These are phyloP conservation scores for Eremochloa ophiuroides DNA, from an alignment of 176 grass and related monocot species.

Conservation along the genomic window DNA sequence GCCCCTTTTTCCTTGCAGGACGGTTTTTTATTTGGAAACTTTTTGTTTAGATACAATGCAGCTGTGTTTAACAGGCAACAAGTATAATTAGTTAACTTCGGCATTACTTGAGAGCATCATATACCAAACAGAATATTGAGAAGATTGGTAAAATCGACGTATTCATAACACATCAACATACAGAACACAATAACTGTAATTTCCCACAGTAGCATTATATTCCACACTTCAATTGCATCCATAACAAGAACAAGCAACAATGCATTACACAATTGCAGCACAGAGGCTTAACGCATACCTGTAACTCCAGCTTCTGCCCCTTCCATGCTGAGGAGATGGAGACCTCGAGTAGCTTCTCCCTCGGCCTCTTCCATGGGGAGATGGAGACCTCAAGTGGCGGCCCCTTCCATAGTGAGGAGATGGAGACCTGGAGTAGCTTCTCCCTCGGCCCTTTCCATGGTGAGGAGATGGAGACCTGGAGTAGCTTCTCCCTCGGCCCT, in stretches of 20 bases:
- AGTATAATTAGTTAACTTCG: neutral
- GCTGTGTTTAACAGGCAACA: neutral
- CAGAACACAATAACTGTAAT: neutral
- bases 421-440: constrained; percentile 61
- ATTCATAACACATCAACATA: neutral
- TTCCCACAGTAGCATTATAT: neutral
- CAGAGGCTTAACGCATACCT: constrained; percentile 20
- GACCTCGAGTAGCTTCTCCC: constrained; percentile 65
- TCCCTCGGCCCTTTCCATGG: constrained; percentile 27
- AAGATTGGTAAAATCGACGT: neutral
- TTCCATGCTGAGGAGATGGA: constrained; percentile 38
- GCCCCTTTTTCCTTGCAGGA: neutral
- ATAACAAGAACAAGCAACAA: neutral
- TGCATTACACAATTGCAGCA: neutral
- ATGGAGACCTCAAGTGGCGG: constrained; percentile 54
- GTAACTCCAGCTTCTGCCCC: constrained; percentile 45
- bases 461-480: constrained; percentile 58
- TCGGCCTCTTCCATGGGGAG: constrained; percentile 31
- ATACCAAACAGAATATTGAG: neutral
- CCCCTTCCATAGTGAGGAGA: constrained; percentile 33
- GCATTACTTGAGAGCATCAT: neutral
- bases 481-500: constrained; percentile 44
- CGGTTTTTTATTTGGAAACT: neutral
- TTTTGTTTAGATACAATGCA: neutral
- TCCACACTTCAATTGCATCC: neutral